Percentiles rank a stretch among this genome's conserved stretches.
These are phyloP conservation scores for Erodium trifolium DNA, from an alignment of 441 rosid species.

Conservation along the genomic window DNA sequence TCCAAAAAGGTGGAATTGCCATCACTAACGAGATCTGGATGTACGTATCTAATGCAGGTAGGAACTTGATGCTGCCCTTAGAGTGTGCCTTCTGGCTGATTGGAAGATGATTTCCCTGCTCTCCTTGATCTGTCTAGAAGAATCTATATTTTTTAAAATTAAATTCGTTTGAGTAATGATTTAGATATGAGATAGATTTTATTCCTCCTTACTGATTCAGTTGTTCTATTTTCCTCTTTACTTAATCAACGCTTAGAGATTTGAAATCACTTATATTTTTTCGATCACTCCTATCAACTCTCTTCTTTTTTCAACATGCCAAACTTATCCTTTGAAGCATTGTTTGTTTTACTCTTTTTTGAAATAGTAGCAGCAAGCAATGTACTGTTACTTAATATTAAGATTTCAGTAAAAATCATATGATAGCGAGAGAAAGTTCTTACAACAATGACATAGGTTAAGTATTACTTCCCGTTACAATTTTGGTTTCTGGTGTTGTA, in stretches of 20 bases:
- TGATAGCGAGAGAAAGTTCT: not conserved
- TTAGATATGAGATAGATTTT: not conserved
- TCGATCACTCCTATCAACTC: not conserved
- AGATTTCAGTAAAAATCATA: not conserved
- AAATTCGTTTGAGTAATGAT: too few relatives aligned
- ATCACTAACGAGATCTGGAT: conserved; percentile 91
- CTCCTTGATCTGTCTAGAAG: too few relatives aligned
- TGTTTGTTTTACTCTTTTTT: not conserved
- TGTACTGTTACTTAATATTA: not conserved
- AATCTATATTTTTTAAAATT: too few relatives aligned
- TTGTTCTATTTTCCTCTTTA: not conserved
- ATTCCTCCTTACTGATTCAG: not conserved
- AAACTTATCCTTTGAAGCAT: not conserved
- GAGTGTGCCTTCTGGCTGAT: too few relatives aligned
- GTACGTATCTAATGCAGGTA: conserved; percentile 95
- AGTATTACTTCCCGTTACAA: not conserved
- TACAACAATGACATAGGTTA: not conserved
- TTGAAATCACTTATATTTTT: not conserved
- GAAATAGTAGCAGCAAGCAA: not conserved
- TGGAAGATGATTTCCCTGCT: too few relatives aligned
- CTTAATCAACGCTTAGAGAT: not conserved
- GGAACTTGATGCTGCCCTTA: too few relatives aligned
- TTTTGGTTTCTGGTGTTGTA: not conserved
- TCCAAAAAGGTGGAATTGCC: conserved; percentile 88
- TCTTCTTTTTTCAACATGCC: not conserved